Evolutionary conservation across 805 yeast species (phyloP).

Genomic region (Scheffersomyces spartinae): DNA sequence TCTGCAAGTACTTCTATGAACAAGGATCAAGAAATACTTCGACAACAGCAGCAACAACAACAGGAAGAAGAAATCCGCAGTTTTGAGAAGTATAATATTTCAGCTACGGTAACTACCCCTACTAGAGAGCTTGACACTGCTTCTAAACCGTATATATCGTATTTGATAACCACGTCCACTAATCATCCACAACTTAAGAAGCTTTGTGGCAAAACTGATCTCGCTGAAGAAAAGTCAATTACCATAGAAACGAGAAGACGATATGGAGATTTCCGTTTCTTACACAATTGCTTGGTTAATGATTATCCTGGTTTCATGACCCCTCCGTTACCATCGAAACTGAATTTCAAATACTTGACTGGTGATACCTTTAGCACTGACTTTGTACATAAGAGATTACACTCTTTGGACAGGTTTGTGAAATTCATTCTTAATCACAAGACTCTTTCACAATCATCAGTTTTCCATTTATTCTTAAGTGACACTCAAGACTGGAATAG

Average conservation of each 20-base stretch:
- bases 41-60: slow-evolving; percentile 15
- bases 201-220: slow-evolving; percentile 11
- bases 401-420: slow-evolving; percentile 68
- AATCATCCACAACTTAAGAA: slow-evolving; percentile 45
- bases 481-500: slow-evolving; percentile 69
- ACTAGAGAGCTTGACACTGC: slow-evolving; percentile 57
- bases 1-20: neutral
- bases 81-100: slow-evolving; percentile 7
- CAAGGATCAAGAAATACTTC: slow-evolving; percentile 9
- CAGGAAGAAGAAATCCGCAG: slow-evolving; percentile 3
- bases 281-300: slow-evolving; percentile 60
- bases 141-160: slow-evolving; percentile 68
- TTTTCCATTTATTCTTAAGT: slow-evolving; percentile 54
- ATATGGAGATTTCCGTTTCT: slow-evolving; percentile 75
- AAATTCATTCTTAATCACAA: slow-evolving; percentile 69
- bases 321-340: slow-evolving; percentile 92
- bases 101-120: slow-evolving; percentile 44
- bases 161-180: slow-evolving; percentile 51
- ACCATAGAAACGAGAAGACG: slow-evolving; percentile 58
- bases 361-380: slow-evolving; percentile 86
- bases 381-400: slow-evolving; percentile 74
- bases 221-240: slow-evolving; percentile 11
- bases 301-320: slow-evolving; percentile 80
- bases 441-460: slow-evolving; percentile 52
- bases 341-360: slow-evolving; percentile 80